These are phyloP conservation scores for Ephemerocybe angulata DNA, from an alignment of 768 basidiomycete species.

Conservation along the genomic window DNA sequence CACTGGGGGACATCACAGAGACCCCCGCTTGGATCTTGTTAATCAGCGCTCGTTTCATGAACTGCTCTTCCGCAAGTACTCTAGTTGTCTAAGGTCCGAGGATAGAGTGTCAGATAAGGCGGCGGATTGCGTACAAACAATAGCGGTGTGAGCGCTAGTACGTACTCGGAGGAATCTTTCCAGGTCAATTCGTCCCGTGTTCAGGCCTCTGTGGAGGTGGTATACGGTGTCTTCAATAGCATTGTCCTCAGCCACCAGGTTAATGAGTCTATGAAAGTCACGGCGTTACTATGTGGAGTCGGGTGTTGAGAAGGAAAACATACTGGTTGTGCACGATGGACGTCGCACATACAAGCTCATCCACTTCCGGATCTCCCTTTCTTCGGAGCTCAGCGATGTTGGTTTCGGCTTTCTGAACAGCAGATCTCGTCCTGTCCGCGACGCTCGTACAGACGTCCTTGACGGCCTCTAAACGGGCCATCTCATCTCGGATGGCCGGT, in stretches of 20 bases:
- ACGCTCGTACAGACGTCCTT: conserved; percentile 85
- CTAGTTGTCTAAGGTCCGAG: conserved; percentile 50
- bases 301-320: conserved; percentile 23
- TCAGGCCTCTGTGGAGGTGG: conserved; percentile 90
- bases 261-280: conserved; percentile 63
- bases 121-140: conserved; percentile 8
- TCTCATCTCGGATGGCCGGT: conserved; percentile 95
- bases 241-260: conserved; percentile 98
- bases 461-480: conserved; percentile 91
- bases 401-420: conserved; percentile 65
- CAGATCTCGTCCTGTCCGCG: conserved; percentile 57
- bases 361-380: conserved; percentile 89
- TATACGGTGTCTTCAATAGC: conserved; percentile 98
- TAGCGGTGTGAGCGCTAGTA: conserved; percentile 14
- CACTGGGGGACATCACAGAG: conserved; percentile 40
- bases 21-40: conserved; percentile 79
- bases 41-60: conserved; percentile 91
- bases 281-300: conserved; percentile 4
- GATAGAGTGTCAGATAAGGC: conserved; percentile 4
- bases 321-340: conserved; percentile 97
- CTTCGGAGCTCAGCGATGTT: conserved; percentile 74
- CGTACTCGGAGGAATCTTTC: conserved; percentile 90
- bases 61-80: conserved; percentile 90
- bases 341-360: conserved; percentile 94
- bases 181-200: conserved; percentile 86